phyloP scores from a whole-genome alignment of 768 basidiomycete genomes.

The Termitomyces sp. region DNA sequence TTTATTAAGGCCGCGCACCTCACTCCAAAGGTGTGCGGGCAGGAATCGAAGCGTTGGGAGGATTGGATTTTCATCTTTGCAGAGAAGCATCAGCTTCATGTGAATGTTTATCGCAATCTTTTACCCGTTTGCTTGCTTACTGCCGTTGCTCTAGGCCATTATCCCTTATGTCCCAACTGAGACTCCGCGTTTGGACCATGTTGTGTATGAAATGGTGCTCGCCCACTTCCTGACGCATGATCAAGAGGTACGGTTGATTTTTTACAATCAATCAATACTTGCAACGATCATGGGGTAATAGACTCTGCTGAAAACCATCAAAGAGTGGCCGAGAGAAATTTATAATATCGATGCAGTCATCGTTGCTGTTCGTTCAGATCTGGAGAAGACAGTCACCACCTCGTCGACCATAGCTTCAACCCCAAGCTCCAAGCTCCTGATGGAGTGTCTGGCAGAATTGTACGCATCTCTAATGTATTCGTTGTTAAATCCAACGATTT shows the following conservation, averaged over 20 bases:
- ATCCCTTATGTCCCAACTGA: constrained; percentile 88
- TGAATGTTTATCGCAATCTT: constrained; percentile 18
- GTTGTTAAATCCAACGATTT: not conserved
- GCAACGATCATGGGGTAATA: constrained; percentile 22
- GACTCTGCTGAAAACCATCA: constrained; percentile 74
- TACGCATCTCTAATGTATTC: constrained; percentile 28
- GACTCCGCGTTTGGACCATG: constrained; percentile 69
- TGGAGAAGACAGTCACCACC: constrained; percentile 57
- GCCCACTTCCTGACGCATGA: constrained; percentile 82
- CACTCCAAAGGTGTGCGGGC: constrained; percentile 81
- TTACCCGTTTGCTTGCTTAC: constrained; percentile 1
- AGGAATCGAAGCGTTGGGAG: constrained; percentile 85
- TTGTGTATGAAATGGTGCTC: constrained; percentile 95
- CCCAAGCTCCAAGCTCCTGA: constrained; percentile 59
- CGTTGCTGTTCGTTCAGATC: constrained; percentile 78
- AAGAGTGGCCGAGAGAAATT: constrained; percentile 86
- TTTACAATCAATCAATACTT: not conserved
- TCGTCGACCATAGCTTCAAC: constrained; percentile 37
- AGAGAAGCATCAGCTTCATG: constrained; percentile 74
- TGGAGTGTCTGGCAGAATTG: constrained; percentile 94
- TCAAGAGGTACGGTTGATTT: constrained; percentile 42
- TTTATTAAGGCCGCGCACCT: constrained; percentile 78
- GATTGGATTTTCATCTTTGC: constrained; percentile 92
- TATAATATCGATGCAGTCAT: constrained; percentile 88
- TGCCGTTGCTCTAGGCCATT: constrained; percentile 50